Evolutionary conservation across 192 early-diverging fungal species (phyloP).

Genomic region (Backusella mclennaniae): DNA sequence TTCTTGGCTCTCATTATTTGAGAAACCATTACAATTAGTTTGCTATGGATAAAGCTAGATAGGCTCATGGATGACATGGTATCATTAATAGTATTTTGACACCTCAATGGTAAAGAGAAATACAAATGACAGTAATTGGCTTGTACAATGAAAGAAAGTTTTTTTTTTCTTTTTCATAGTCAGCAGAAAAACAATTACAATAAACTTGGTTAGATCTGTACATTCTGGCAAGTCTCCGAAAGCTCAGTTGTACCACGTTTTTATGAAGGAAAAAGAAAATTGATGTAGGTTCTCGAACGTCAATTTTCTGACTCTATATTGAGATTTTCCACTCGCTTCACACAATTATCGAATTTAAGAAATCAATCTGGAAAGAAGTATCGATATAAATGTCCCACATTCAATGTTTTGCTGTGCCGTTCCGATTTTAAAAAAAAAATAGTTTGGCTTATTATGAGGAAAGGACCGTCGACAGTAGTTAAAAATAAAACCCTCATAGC

Average conservation of each 20-base stretch:
- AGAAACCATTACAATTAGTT: background rate
- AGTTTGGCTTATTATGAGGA: no score
- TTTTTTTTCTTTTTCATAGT: background rate
- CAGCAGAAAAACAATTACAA: background rate
- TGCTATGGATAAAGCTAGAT: background rate
- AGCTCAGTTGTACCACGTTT: background rate
- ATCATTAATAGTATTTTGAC: background rate
- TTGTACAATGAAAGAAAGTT: background rate
- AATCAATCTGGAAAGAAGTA: background rate
- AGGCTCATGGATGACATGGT: background rate
- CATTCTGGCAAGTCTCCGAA: background rate
- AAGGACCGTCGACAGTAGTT: no score
- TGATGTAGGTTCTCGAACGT: background rate
- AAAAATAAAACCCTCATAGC: no score
- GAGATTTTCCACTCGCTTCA: background rate
- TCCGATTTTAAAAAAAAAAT: no score
- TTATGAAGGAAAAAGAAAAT: background rate
- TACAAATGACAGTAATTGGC: background rate
- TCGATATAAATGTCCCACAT: background rate
- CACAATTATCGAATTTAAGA: background rate
- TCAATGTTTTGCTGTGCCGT: background rate
- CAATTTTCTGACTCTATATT: background rate
- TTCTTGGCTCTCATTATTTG: background rate
- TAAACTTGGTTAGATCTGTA: background rate
- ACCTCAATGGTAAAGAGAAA: background rate